Conservation (phyloP, 352 stramenopile species). For the Phytophthora pluvialis region DNA sequence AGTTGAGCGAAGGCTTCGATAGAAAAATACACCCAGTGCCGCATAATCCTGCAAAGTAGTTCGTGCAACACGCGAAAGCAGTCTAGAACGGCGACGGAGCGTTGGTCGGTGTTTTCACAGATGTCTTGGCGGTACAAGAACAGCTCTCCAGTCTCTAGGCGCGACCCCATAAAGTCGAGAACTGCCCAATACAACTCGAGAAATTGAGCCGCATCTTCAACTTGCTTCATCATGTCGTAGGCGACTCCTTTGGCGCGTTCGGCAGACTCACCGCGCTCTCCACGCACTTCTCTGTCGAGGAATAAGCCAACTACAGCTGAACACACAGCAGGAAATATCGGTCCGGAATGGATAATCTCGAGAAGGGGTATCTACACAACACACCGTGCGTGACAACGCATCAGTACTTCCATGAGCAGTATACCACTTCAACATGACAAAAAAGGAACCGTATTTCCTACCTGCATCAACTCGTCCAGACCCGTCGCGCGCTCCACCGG, state of each 20-base stretch:
- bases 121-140: slow-evolving; percentile 34
- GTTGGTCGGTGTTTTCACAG: slow-evolving; percentile 6
- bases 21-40: slow-evolving; percentile 70
- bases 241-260: slow-evolving; percentile 37
- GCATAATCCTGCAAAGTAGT: slow-evolving; percentile 38
- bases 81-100: slow-evolving; percentile 33
- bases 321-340: slow-evolving; percentile 41
- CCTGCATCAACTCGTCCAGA: slow-evolving; percentile 46
- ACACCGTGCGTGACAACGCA: slow-evolving; percentile 7
- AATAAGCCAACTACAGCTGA: slow-evolving; percentile 43
- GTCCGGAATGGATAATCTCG: slow-evolving; percentile 59
- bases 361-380: slow-evolving; percentile 51
- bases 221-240: slow-evolving; percentile 48
- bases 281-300: slow-evolving; percentile 26
- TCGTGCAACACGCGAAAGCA: slow-evolving; percentile 51
- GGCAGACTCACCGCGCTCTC: slow-evolving; percentile 14
- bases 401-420: background rate
- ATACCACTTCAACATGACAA: background rate
- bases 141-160: slow-evolving; percentile 34
- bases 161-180: slow-evolving; percentile 48
- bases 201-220: slow-evolving; percentile 59
- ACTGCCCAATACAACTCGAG: slow-evolving; percentile 55
- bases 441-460: slow-evolving; percentile 6
- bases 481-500: slow-evolving; percentile 18
- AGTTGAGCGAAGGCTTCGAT: slow-evolving; percentile 48